These are phyloP conservation scores for Perkinsus olseni DNA, from an alignment of 169 alveolate species.

Conservation along the genomic window DNA sequence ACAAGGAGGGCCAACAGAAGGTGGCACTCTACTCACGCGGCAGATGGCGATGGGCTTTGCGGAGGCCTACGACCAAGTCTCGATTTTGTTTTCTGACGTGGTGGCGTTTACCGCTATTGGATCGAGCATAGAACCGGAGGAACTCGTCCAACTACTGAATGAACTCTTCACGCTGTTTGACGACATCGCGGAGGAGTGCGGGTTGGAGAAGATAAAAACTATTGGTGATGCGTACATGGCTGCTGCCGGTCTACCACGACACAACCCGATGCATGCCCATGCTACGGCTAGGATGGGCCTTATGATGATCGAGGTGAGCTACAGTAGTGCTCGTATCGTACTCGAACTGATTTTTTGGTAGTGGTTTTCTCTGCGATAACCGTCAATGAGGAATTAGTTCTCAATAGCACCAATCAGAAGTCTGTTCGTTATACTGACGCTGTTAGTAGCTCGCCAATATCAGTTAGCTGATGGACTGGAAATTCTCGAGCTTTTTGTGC, in stretches of 20 bases:
- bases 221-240: constrained; percentile 11
- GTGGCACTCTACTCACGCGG: too few species aligned
- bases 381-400: too few species aligned
- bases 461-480: too few species aligned
- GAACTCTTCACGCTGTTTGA: neutral
- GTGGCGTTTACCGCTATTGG: neutral
- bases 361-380: too few species aligned
- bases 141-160: neutral
- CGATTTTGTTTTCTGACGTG: neutral
- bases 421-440: too few species aligned
- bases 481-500: too few species aligned
- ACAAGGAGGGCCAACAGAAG: neutral
- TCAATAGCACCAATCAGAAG: too few species aligned
- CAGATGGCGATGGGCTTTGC: too few species aligned
- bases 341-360: too few species aligned
- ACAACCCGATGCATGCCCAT: constrained; percentile 1
- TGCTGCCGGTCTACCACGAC: neutral
- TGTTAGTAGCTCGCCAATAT: too few species aligned
- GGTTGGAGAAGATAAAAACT: constrained; percentile 7
- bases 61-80: neutral
- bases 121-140: neutral
- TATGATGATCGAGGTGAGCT: neutral
- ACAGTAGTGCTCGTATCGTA: too few species aligned
- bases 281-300: neutral
- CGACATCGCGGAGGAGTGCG: neutral